Conservation (phyloP, 2,329 filamentous ascomycete species). For the Ciborinia camelliae region DNA sequence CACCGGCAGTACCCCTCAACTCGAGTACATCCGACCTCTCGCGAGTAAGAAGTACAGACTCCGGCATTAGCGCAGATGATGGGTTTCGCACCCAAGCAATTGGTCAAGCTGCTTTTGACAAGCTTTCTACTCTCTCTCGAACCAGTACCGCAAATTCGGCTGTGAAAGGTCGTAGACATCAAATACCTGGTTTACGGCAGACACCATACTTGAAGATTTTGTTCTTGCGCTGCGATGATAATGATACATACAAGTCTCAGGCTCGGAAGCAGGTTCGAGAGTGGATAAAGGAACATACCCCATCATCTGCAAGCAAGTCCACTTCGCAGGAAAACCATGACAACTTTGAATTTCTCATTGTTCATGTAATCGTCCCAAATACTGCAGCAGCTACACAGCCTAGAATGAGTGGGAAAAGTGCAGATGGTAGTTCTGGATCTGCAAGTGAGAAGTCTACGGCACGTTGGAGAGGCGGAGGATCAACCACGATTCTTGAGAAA, state of each 20-base stretch:
- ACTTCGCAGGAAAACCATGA: conserved; percentile 88
- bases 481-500: conserved; percentile 84
- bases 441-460: conserved; percentile 65
- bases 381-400: conserved; percentile 77
- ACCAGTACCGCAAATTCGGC: conserved; percentile 28
- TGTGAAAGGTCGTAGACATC: conserved; percentile 69
- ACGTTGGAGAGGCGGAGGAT: conserved; percentile 73
- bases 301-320: conserved; percentile 52
- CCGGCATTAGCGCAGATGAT: conserved; percentile 46
- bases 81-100: conserved; percentile 58
- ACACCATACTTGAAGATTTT: conserved; percentile 93
- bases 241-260: conserved; percentile 82
- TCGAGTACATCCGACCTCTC: conserved; percentile 35
- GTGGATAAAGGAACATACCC: conserved; percentile 80
- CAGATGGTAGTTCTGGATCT: conserved; percentile 49
- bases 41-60: conserved; percentile 40
- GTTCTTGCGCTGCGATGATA: conserved; percentile 89
- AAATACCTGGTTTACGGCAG: conserved; percentile 88
- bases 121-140: conserved; percentile 25
- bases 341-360: conserved; percentile 90
- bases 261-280: conserved; percentile 78
- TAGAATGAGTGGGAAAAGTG: conserved; percentile 53
- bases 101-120: conserved; percentile 39
- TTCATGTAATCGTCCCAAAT: conserved; percentile 89
- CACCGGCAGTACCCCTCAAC: conserved; percentile 38